Evolutionary conservation across 129 eudicot genomes (phyloP), one percentile per base, ranked within the genome.

Genomic region (Rutidosis leptorrhynchoides): DNA sequence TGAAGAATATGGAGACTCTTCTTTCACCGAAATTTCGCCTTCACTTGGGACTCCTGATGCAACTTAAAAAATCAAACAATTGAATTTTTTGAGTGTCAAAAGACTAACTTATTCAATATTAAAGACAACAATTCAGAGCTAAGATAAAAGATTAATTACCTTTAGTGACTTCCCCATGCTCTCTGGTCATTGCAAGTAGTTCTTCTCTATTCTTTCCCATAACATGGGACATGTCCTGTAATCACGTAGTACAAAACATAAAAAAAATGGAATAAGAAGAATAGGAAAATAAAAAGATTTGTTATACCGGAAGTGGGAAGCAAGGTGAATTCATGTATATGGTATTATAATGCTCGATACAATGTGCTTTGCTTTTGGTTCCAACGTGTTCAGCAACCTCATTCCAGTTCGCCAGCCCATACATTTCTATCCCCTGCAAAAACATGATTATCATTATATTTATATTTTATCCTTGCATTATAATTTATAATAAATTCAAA

Each of bases 381-480:
- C 99, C 99, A 55, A 93, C 99, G 81, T 93, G 99, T 77, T 93
- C 99, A 29, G 99, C 96, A 76, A 93, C 99, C 70, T 93, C 99
- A 63, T 70, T 78, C 99, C 99, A 93, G 79, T 93, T 93, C 46
- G 91, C 92, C 45, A 93, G 67, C 69, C 99, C 99, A 77, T 93
- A 93, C 99, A 93, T 93, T 93, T 84, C 99, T 72, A 84, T 82
- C 66, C 95, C 99, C 99, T 93, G 79, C 66, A 67, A 7, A 62
- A 69, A 56, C 29, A 65, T 14, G 21, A 42, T 7, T 72, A 37
- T 59, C 33, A 24, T 26, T 64, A 22, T n/a, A n/a, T n/a, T n/a
- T n/a, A n/a, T n/a, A n/a, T n/a, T n/a, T n/a, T n/a, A n/a, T n/a
- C n/a, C n/a, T n/a, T n/a, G n/a, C n/a, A n/a, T n/a, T n/a, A n/a